A percentile compares a stretch with the other conserved stretches of the same genome.
Conservation (phyloP, 192 early-diverging fungal genomes). For the Coemansia sp. region DNA sequence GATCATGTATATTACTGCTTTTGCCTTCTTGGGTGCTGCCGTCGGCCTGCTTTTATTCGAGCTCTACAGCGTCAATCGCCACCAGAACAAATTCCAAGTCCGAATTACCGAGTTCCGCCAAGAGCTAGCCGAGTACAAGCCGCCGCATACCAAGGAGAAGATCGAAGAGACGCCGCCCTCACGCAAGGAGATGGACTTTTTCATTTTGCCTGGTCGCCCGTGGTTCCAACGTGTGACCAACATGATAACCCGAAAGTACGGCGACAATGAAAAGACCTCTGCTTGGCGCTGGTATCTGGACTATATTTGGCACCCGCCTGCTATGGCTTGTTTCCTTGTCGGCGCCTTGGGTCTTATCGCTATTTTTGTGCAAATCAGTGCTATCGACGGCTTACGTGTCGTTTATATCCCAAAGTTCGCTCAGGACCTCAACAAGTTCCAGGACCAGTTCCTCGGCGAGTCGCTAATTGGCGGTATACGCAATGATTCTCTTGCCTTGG, state of each 20-base stretch:
- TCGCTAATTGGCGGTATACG: slow-evolving; percentile 22
- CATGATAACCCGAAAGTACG: slow-evolving; percentile 13
- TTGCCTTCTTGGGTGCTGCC: slow-evolving; percentile 24
- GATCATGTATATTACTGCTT: slow-evolving; percentile 22
- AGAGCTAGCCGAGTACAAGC: slow-evolving; percentile 23
- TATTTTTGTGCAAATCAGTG: slow-evolving; percentile 25
- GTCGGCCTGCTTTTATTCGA: slow-evolving; percentile 9
- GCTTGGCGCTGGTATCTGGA: slow-evolving; percentile 52
- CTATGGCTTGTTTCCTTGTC: slow-evolving; percentile 46
- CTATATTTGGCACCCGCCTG: slow-evolving; percentile 43
- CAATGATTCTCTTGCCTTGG: slow-evolving; percentile 28
- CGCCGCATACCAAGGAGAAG: slow-evolving; percentile 11
- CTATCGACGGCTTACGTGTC: slow-evolving; percentile 35
- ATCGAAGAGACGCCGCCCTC: slow-evolving; percentile 20
- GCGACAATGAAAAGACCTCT: slow-evolving; percentile 20
- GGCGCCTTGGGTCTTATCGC: slow-evolving; percentile 31
- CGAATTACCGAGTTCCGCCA: slow-evolving; percentile 22
- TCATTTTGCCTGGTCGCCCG: slow-evolving; percentile 31
- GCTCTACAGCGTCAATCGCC: slow-evolving; percentile 3
- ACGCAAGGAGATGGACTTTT: slow-evolving; percentile 41
- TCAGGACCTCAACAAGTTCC: slow-evolving; percentile 21
- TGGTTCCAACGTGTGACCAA: slow-evolving; percentile 18
- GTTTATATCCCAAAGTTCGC: slow-evolving; percentile 36
- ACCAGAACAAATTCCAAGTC: slow-evolving; percentile 4
- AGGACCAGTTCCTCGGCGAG: slow-evolving; percentile 22